phyloP scores from a whole-genome alignment of 139 green algal species.

The Chlamydomonas asymmetrica region DNA sequence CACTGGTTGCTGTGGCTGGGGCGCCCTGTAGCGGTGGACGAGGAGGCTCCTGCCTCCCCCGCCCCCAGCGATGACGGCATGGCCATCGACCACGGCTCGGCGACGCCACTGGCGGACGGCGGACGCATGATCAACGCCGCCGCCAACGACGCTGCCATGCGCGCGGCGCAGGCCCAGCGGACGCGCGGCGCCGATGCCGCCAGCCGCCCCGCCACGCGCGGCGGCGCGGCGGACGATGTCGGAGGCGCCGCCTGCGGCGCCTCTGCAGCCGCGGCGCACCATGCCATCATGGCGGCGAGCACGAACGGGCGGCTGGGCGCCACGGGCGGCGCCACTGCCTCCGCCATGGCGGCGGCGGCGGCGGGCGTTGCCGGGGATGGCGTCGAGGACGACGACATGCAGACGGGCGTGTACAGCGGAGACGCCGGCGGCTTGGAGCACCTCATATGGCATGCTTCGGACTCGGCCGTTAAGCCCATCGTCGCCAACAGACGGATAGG shows the following conservation, averaged over 20 bases:
- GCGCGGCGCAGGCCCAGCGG: constrained; percentile 15
- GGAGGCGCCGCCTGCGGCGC: background rate
- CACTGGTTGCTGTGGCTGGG: no score
- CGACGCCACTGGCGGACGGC: background rate
- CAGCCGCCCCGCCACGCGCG: background rate
- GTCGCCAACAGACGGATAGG: constrained; percentile 83
- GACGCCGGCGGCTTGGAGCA: constrained; percentile 36
- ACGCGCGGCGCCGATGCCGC: background rate
- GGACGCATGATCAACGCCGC: constrained; percentile 19
- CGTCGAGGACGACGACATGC: constrained; percentile 16
- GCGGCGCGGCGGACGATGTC: background rate
- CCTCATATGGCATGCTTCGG: constrained; percentile 80
- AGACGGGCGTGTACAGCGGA: background rate
- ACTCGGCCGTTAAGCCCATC: constrained; percentile 88
- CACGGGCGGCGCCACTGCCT: background rate
- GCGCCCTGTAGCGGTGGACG: constrained; percentile 30
- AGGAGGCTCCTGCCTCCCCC: constrained; percentile 31
- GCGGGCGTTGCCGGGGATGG: background rate
- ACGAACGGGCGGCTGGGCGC: background rate
- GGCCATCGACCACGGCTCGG: constrained; percentile 53
- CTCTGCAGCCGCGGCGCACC: background rate
- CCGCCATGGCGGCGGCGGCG: background rate
- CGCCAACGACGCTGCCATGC: constrained; percentile 22
- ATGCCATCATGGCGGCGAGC: background rate
- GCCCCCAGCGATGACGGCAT: constrained; percentile 47